These are phyloP conservation scores for Capniomyces stellatus DNA, from an alignment of 371 early-diverging fungal species.

Conservation along the genomic window DNA sequence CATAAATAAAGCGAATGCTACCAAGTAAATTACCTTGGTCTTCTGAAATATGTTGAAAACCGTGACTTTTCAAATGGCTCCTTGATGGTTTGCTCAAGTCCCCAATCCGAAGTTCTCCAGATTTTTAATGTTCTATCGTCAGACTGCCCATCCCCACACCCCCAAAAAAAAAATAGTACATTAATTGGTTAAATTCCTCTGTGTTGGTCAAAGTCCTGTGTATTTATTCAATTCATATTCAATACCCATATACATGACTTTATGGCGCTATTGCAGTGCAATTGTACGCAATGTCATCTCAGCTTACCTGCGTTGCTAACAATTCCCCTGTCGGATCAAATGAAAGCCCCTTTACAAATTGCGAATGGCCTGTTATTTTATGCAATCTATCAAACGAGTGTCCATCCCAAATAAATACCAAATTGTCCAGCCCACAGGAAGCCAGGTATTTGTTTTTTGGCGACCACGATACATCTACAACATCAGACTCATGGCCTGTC, in stretches of 20 bases:
- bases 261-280: neutral
- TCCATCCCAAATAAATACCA: slow-evolving; percentile 71
- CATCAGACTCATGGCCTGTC: slow-evolving; percentile 89
- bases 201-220: neutral
- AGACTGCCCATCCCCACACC: slow-evolving; percentile 46
- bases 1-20: neutral
- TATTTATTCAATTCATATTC: neutral
- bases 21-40: slow-evolving; percentile 39
- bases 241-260: neutral
- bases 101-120: slow-evolving; percentile 79
- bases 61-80: slow-evolving; percentile 62
- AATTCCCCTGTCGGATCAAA: slow-evolving; percentile 93
- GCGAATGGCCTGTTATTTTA: slow-evolving; percentile 50
- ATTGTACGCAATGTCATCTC: neutral
- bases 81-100: slow-evolving; percentile 43
- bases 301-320: slow-evolving; percentile 49
- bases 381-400: slow-evolving; percentile 48
- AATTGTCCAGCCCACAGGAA: slow-evolving; percentile 77
- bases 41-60: slow-evolving; percentile 62
- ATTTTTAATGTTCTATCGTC: slow-evolving; percentile 82
- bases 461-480: slow-evolving; percentile 88
- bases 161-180: too few relatives aligned
- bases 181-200: too few relatives aligned
- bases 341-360: slow-evolving; percentile 89
- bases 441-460: slow-evolving; percentile 71